Evolutionary conservation across 495 filamentous ascomycete species (phyloP).

Genomic region (Apiosordaria backusii): DNA sequence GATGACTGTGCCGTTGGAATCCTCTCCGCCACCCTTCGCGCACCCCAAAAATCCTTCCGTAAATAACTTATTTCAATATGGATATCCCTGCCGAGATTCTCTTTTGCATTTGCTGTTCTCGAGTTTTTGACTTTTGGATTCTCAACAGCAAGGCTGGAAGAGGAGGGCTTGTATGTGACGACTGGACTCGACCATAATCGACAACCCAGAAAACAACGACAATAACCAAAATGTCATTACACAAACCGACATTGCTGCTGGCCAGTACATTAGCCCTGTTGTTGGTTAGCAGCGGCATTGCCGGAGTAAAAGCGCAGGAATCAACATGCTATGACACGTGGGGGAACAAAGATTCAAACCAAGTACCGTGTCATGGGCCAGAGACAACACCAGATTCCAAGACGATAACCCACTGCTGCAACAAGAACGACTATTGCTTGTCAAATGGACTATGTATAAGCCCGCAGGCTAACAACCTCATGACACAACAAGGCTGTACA

Average conservation of each 20-base stretch:
- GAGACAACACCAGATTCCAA: not conserved
- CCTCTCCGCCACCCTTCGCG: not conserved
- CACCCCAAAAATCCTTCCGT: not conserved
- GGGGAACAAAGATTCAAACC: conserved; percentile 17
- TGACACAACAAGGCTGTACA: conserved; percentile 30
- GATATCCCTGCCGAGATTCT: not conserved
- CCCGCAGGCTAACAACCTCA: conserved; percentile 19
- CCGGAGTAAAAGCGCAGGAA: not conserved
- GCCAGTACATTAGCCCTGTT: not conserved
- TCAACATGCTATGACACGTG: conserved; percentile 23
- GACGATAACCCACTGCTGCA: conserved; percentile 20
- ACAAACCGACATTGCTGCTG: not conserved
- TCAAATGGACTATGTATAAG: conserved; percentile 27
- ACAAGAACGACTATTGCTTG: conserved; percentile 21
- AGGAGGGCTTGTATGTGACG: not conserved
- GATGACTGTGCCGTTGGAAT: not conserved
- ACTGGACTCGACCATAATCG: not conserved
- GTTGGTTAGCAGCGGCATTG: not conserved
- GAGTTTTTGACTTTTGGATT: not conserved
- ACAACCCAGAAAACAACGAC: not conserved
- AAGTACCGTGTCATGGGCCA: conserved; percentile 12
- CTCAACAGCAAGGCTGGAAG: not conserved
- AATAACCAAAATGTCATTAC: not conserved
- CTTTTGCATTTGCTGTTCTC: not conserved
- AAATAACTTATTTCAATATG: not conserved